Base-by-base conservation (phyloP, 2,329 filamentous ascomycete genomes). In the Pezicula radicicola region DNA sequence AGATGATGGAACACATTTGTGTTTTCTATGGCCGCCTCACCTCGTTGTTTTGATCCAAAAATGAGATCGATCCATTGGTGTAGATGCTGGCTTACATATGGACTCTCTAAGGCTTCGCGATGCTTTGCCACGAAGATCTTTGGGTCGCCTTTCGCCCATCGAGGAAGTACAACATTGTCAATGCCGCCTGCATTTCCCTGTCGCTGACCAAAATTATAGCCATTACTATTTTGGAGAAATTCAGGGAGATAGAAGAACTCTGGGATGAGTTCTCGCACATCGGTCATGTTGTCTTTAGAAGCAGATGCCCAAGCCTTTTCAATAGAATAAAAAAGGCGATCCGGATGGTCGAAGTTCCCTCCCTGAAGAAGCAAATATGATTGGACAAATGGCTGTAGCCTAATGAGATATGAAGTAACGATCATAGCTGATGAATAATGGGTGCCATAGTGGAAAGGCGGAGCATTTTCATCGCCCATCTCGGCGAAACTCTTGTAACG, bases 391-490 rank as follows among this genome's bases (percentile, higher is more conserved):
- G 94, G 94, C 47, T 96, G 93, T 15, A 99, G 78, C 16, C 94
- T 87, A 63, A 99, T 97, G 39, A 99, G 79, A 64, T 97, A 99
- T 0, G 92, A 97, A 12, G 91, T 91, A 6, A 99, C 94, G 53
- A 96, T 97, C 94, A 97, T 99, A 7, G 94, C 94, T 2, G 94
- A 97, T 1, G 94, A 97, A 69, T 99, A 99, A 68, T 99, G 95
- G 0, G 95, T 99, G 16, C 94, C 94, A 61, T 97, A 99, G 67
- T 99, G 94, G 67, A 97, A 99, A 0, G 94, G 89, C 1, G 89
- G 87, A 43, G 80, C 77, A 51, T 78, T 78, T 40, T 76, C 72
- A 58, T 96, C 92, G 7, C 87, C 90, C 77, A 99, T 96, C 66
- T 97, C 94, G 1, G 87, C 87, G 67, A 99, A 87, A 15, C 90